Percentiles rank a stretch among this genome's conserved stretches.
These are phyloP conservation scores for Eucalyptus rudis DNA, from an alignment of 345 rosid species.

Conservation along the genomic window DNA sequence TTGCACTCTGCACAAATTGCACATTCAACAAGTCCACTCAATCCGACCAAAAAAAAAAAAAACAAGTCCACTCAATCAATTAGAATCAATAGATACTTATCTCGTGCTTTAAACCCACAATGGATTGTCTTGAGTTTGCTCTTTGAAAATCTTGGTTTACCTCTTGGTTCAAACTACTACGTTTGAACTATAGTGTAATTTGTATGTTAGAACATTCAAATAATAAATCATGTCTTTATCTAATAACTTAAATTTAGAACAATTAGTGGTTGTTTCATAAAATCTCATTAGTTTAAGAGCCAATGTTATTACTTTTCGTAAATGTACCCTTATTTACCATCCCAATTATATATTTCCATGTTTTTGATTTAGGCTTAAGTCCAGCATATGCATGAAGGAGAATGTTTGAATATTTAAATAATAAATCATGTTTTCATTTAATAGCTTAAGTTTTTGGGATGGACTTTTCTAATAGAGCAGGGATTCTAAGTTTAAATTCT, in stretches of 20 bases:
- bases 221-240: too few species aligned
- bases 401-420: too few species aligned
- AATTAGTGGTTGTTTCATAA: neutral
- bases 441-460: neutral
- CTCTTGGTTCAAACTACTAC: neutral
- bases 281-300: neutral
- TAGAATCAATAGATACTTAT: neutral
- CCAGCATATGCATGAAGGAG: neutral
- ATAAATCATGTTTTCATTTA: too few species aligned
- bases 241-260: neutral
- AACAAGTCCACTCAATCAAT: neutral
- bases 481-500: neutral
- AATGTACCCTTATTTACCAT: neutral
- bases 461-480: accelerated
- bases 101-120: neutral
- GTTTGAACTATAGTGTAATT: neutral
- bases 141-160: neutral
- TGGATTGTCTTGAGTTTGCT: neutral
- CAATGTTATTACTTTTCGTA: neutral
- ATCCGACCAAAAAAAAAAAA: too few species aligned
- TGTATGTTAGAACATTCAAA: neutral
- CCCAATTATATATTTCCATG: neutral
- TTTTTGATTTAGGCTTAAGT: neutral
- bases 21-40: neutral
- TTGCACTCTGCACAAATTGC: neutral